Conservation (phyloP, 2,329 filamentous ascomycete species). For the Neoarthrinium moseri region DNA sequence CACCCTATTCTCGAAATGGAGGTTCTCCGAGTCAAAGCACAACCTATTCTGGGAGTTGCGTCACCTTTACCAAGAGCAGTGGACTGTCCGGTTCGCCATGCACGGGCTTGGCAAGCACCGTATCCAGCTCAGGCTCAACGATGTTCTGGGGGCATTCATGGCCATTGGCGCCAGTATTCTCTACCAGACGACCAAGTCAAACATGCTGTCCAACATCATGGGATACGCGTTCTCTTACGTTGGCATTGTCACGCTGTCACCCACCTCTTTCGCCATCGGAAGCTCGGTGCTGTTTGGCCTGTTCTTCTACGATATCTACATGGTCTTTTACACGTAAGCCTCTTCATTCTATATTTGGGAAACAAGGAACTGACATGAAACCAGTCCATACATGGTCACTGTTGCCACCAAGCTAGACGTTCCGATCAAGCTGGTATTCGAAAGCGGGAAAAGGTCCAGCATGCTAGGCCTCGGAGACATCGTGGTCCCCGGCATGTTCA, state of each 20-base stretch:
- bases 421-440: conserved; percentile 86
- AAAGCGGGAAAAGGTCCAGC: conserved; percentile 62
- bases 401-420: conserved; percentile 88
- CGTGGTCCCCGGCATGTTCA: conserved; percentile 86
- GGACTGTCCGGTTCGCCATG: conserved; percentile 48
- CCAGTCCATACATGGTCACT: conserved; percentile 76
- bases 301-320: conserved; percentile 94
- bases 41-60: conserved; percentile 49
- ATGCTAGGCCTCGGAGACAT: conserved; percentile 96
- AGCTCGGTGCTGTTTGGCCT: conserved; percentile 74
- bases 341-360: not conserved
- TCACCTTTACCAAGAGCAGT: conserved; percentile 48
- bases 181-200: conserved; percentile 65
- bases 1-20: conserved; percentile 31
- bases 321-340: conserved; percentile 78
- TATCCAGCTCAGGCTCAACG: conserved; percentile 53
- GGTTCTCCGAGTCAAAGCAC: conserved; percentile 22
- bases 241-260: conserved; percentile 79
- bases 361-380: conserved; percentile 16
- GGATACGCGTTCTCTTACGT: conserved; percentile 86
- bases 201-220: conserved; percentile 75
- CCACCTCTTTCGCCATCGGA: conserved; percentile 82
- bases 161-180: conserved; percentile 53
- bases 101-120: conserved; percentile 49
- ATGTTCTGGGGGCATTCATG: conserved; percentile 53